phyloP scores from a whole-genome alignment of 306 rosid species.

The Glycine soja region DNA sequence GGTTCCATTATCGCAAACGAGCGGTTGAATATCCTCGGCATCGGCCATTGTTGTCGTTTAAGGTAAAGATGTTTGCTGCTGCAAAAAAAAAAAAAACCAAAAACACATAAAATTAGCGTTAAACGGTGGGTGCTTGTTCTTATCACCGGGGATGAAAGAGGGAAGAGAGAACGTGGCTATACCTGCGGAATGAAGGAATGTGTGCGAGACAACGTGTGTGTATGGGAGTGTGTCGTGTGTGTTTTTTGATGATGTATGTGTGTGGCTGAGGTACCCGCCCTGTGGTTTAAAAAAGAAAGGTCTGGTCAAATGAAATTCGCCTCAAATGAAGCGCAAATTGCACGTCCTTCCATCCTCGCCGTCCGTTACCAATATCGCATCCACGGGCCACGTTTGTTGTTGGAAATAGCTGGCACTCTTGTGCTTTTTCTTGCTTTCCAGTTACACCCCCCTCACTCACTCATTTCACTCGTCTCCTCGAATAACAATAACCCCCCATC shows the following conservation, averaged over 20 bases:
- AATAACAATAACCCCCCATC: background rate
- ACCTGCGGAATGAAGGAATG: slow-evolving; percentile 28
- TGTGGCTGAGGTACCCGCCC: slow-evolving; percentile 54
- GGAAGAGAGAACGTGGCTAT: slow-evolving; percentile 2
- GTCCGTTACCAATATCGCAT: slow-evolving; percentile 56
- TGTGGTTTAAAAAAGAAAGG: slow-evolving; percentile 68
- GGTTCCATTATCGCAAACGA: slow-evolving; percentile 93
- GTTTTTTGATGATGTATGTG: background rate
- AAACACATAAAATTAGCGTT: background rate
- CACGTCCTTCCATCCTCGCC: slow-evolving; percentile 54
- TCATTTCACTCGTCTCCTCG: background rate
- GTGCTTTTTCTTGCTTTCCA: slow-evolving; percentile 58
- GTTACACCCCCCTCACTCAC: background rate
- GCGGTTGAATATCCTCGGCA: slow-evolving; percentile 90
- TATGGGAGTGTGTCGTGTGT: background rate
- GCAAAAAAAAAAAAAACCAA: slow-evolving; percentile 26
- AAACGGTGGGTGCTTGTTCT: background rate
- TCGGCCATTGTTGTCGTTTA: slow-evolving; percentile 80
- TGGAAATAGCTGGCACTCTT: slow-evolving; percentile 82
- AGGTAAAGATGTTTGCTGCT: slow-evolving; percentile 13
- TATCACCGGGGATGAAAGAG: background rate
- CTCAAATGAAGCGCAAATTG: slow-evolving; percentile 66
- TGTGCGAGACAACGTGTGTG: slow-evolving; percentile 2
- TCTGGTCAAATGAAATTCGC: slow-evolving; percentile 57
- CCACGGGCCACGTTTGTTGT: slow-evolving; percentile 60